phyloP scores from a whole-genome alignment of 352 stramenopile species.

The Saprolegnia parasitica region DNA sequence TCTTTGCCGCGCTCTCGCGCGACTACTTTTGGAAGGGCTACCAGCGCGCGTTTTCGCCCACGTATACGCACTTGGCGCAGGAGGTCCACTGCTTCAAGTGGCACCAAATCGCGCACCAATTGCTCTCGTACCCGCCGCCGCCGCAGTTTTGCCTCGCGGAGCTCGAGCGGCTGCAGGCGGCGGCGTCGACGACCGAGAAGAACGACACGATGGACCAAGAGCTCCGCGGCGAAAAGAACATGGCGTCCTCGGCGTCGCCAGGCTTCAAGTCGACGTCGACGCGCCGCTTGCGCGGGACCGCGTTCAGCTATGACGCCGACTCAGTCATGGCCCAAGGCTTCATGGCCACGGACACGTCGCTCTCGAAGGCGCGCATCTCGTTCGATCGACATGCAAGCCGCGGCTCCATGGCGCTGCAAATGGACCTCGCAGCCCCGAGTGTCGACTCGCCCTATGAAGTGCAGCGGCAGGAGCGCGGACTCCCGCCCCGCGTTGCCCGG shows the following conservation, averaged over 20 bases:
- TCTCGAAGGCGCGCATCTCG: conserved; percentile 33
- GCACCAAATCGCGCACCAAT: conserved; percentile 51
- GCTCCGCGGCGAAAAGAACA: neutral
- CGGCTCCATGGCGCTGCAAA: conserved; percentile 77
- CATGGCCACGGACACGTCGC: conserved; percentile 55
- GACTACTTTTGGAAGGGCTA: conserved; percentile 84
- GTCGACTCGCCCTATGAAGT: neutral
- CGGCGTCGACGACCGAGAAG: conserved; percentile 21
- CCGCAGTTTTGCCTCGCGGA: conserved; percentile 53
- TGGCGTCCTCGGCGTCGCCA: neutral
- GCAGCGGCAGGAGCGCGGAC: neutral
- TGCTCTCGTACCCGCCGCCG: conserved; percentile 74
- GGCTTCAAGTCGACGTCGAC: neutral
- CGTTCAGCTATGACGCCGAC: conserved; percentile 86
- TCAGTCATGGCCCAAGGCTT: conserved; percentile 87
- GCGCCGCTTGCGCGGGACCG: conserved; percentile 51
- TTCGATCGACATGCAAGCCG: conserved; percentile 82
- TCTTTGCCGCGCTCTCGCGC: conserved; percentile 61
- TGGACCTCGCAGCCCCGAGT: neutral
- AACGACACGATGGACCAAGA: conserved; percentile 35
- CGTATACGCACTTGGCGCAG: conserved; percentile 82
- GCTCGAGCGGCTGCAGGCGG: conserved; percentile 7
- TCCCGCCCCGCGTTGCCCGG: neutral
- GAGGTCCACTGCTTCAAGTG: conserved; percentile 70
- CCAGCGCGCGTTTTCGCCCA: conserved; percentile 67